These are phyloP conservation scores for Brassica napus DNA, from an alignment of 345 rosid genomes.

Conservation along the genomic window DNA sequence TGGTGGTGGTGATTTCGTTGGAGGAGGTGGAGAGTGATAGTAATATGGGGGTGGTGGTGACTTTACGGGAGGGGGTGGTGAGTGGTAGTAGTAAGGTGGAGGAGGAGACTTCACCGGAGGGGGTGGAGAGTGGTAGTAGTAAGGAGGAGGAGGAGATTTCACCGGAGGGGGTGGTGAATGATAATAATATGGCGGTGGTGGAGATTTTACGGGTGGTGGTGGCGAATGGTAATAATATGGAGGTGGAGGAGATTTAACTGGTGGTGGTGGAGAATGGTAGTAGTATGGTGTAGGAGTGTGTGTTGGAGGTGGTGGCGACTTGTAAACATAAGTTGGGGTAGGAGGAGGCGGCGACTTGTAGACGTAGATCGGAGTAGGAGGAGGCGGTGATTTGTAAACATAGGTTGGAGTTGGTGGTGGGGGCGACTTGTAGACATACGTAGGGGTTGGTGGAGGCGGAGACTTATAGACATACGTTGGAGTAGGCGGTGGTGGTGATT, in stretches of 20 bases:
- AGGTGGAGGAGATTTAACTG: not conserved
- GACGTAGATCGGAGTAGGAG: not conserved
- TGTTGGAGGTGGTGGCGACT: conserved; percentile 30
- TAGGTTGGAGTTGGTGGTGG: conserved; percentile 36
- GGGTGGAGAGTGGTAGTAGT: conserved; percentile 15
- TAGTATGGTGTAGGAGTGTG: not conserved
- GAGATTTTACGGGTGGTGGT: conserved; percentile 4
- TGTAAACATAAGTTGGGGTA: conserved; percentile 25
- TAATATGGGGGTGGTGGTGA: not conserved
- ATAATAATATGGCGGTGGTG: conserved; percentile 42
- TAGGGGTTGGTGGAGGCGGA: conserved; percentile 34
- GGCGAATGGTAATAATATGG: not conserved
- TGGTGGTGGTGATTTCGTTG: not conserved
- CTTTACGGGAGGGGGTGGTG: not conserved
- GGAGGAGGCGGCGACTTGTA: conserved; percentile 52
- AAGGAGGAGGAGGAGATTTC: not conserved
- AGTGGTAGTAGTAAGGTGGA: not conserved
- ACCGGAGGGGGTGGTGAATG: conserved; percentile 44
- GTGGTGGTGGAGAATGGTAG: conserved; percentile 10
- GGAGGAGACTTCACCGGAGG: not conserved
- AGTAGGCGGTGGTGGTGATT: conserved; percentile 35
- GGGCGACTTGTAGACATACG: conserved; percentile 27
- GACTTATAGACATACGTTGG: conserved; percentile 36
- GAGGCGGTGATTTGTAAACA: conserved; percentile 44
- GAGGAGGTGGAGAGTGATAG: not conserved